These are phyloP conservation scores for Areca catechu DNA, from an alignment of 176 grass and related monocot species.

Conservation along the genomic window DNA sequence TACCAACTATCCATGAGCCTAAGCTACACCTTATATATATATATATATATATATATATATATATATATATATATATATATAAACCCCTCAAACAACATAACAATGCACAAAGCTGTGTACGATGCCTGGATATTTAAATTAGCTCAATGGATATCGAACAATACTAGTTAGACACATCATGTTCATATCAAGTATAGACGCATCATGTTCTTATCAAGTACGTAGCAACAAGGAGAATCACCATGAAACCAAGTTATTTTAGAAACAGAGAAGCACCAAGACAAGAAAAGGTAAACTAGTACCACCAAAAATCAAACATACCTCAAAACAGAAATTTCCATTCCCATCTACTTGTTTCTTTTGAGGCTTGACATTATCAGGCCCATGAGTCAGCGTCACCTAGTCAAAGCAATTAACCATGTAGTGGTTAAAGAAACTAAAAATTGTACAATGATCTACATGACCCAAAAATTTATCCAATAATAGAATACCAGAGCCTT, in stretches of 20 bases:
- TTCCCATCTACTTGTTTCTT: slow-evolving; percentile 55
- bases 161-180: too few relatives aligned
- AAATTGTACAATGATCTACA: slow-evolving; percentile 2
- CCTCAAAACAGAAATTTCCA: slow-evolving; percentile 96
- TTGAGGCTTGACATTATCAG: slow-evolving; percentile 74
- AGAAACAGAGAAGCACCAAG: neutral
- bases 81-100: too few relatives aligned
- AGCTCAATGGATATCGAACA: too few relatives aligned
- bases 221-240: too few relatives aligned
- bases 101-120: too few relatives aligned
- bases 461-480: slow-evolving; percentile 16
- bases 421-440: slow-evolving; percentile 11
- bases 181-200: too few relatives aligned
- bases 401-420: slow-evolving; percentile 17
- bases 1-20: too few relatives aligned
- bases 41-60: too few relatives aligned
- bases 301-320: slow-evolving; percentile 20
- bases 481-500: slow-evolving; percentile 71
- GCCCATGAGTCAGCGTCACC: slow-evolving; percentile 73
- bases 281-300: neutral
- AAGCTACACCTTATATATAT: too few relatives aligned
- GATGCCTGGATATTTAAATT: too few relatives aligned
- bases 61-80: too few relatives aligned
- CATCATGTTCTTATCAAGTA: too few relatives aligned
- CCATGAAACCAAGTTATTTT: neutral